Conservation (phyloP, 352 stramenopile species). For the Lagenidium giganteum region DNA sequence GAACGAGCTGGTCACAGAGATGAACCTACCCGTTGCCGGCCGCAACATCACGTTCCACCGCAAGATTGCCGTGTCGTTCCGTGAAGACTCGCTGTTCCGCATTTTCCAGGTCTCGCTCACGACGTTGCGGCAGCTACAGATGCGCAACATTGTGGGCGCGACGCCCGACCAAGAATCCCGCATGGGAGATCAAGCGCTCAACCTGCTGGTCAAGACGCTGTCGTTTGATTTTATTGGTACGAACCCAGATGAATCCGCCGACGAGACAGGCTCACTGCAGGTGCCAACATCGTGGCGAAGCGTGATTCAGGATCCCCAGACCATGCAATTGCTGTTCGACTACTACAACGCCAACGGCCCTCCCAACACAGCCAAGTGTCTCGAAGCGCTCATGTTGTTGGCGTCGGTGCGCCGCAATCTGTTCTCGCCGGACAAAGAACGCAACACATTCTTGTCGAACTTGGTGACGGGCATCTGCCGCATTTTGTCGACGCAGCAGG, state of each 20-base stretch:
- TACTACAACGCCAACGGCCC: conserved; percentile 94
- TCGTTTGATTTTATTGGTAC: conserved; percentile 99
- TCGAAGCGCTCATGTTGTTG: conserved; percentile 96
- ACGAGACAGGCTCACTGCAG: conserved; percentile 97
- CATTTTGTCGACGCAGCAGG: conserved; percentile 93
- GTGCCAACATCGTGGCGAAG: conserved; percentile 94
- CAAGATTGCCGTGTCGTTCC: conserved; percentile 97
- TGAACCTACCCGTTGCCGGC: conserved; percentile 93
- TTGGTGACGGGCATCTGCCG: conserved; percentile 92
- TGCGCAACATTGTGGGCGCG: conserved; percentile 79
- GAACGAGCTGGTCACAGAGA: conserved; percentile 97
- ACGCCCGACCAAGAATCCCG: conserved; percentile 87
- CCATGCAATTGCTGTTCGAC: conserved; percentile 94
- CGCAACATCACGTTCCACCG: conserved; percentile 96
- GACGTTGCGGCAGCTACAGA: conserved; percentile 94
- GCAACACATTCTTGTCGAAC: conserved; percentile 90
- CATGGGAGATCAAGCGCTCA: conserved; percentile 91
- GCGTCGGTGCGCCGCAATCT: conserved; percentile 94
- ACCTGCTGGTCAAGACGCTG: conserved; percentile 92
- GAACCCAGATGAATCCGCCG: conserved; percentile 96
- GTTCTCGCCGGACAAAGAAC: conserved; percentile 96
- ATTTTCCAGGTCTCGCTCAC: conserved; percentile 97
- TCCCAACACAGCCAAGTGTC: conserved; percentile 92
- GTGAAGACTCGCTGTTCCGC: conserved; percentile 93
- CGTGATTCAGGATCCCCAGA: conserved; percentile 92